phyloP scores from a whole-genome alignment of 169 alveolate species.

The Babesia bigemina region DNA sequence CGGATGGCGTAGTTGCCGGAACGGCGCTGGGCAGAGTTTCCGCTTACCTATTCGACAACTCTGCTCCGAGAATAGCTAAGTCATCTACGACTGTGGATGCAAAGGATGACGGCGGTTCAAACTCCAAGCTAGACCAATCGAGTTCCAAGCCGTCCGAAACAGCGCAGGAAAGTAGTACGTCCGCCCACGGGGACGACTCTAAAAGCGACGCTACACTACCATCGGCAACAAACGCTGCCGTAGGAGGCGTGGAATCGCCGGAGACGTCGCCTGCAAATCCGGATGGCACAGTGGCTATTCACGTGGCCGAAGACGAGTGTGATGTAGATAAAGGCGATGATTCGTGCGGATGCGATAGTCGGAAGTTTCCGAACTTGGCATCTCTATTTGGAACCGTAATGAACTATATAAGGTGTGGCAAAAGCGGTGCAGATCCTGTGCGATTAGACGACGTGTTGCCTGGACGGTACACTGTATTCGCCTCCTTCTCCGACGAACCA shows the following conservation, averaged over 20 bases:
- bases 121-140: background rate
- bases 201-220: background rate
- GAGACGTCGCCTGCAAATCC: background rate
- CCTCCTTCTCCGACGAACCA: constrained; percentile 62
- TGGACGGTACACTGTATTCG: constrained; percentile 63
- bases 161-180: background rate
- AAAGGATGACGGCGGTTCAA: background rate
- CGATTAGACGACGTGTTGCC: constrained; percentile 14
- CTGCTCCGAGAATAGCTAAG: background rate
- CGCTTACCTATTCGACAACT: constrained; percentile 46
- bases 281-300: background rate
- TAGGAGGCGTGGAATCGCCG: background rate
- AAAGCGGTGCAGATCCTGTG: background rate
- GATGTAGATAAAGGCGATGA: background rate
- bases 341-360: background rate
- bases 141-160: background rate
- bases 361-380: too few relatives aligned
- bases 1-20: constrained; percentile 71
- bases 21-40: constrained; percentile 69
- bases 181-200: background rate
- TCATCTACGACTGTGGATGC: background rate
- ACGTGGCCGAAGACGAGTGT: background rate
- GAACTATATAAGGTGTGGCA: constrained; percentile 24
- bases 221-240: background rate
- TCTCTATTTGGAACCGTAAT: background rate